Conservation (phyloP, 352 stramenopile genomes). For the Phytophthora parvispora region DNA sequence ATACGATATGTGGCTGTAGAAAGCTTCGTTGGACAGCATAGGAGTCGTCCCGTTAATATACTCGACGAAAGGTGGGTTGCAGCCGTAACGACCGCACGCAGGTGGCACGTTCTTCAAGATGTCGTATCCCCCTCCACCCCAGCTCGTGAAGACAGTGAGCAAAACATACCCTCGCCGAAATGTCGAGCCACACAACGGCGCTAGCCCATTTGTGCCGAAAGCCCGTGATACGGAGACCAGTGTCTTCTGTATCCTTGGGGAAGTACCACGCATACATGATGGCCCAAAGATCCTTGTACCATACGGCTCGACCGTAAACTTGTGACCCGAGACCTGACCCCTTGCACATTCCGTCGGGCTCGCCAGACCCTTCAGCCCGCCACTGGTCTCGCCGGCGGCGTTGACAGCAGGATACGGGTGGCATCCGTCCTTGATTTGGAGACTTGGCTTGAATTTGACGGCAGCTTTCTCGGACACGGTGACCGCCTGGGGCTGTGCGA, state of each 20-base stretch:
- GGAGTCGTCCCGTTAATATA: constrained; percentile 19
- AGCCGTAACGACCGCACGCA: neutral
- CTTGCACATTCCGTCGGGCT: neutral
- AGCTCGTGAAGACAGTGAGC: neutral
- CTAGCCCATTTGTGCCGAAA: constrained; percentile 44
- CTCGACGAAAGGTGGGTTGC: constrained; percentile 3
- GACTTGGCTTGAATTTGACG: no score
- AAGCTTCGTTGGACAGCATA: constrained; percentile 9
- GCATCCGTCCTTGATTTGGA: neutral
- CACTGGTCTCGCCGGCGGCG: no score
- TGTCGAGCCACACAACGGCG: constrained; percentile 45
- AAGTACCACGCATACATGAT: constrained; percentile 23
- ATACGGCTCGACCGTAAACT: neutral
- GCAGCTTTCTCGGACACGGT: no score
- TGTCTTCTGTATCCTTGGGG: neutral
- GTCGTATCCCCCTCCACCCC: neutral
- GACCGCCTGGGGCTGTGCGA: neutral
- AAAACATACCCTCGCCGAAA: constrained; percentile 13
- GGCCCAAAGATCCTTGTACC: neutral
- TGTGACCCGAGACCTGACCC: neutral
- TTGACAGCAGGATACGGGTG: neutral
- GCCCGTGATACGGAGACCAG: constrained; percentile 27
- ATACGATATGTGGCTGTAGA: neutral
- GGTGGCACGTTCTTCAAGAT: neutral
- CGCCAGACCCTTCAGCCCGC: no score